Evolutionary conservation across 2,329 filamentous ascomycete species (phyloP), one percentile per base, ranked within the genome.

Genomic region (Penicillium sp.): DNA sequence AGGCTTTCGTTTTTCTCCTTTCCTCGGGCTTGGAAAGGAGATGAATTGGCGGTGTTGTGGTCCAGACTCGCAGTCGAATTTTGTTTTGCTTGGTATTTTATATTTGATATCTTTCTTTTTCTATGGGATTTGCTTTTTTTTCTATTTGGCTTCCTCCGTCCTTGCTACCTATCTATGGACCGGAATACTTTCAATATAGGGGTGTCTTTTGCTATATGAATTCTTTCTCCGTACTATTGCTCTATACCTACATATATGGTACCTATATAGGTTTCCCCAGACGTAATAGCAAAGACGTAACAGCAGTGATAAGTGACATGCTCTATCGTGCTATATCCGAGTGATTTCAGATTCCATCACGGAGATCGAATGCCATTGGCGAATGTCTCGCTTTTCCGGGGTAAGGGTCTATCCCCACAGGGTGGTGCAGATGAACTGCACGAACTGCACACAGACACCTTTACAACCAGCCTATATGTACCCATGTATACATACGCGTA

Each of bases 21-120:
- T 50, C n/a, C 21, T 34, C 29, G n/a, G 12, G 17, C 12, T n/a
- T 12, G 7, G 42, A 41, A 46, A 47, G 37, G 17, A 17, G 32
- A 33, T 35, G 31, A 46, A 19, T 31, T 49, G 35, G 35, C 6
- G 48, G 48, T 50, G 48, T 47, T 50, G 47, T 32, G 48, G 48
- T 42, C 24, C 32, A 39, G 47, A 45, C 41, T 45, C 47, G 37
- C 26, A 47, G 24, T 47, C 31, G 31, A 50, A 41, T 32, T 29
- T 26, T 21, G 19, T 7, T 34, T 22, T 24, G 12, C 22, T 29
- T 28, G 21, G 10, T 40, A 9, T 43, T 49, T 17, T 41, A 31
- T 21, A 32, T 46, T 28, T 34, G 37, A 19, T 47, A 35, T 42
- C 34, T 46, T 37, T n/a, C 10, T 4, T 8, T 13, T 12, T 32